Base-by-base conservation (phyloP, 306 rosid species). In the Dalbergia cultrata region DNA sequence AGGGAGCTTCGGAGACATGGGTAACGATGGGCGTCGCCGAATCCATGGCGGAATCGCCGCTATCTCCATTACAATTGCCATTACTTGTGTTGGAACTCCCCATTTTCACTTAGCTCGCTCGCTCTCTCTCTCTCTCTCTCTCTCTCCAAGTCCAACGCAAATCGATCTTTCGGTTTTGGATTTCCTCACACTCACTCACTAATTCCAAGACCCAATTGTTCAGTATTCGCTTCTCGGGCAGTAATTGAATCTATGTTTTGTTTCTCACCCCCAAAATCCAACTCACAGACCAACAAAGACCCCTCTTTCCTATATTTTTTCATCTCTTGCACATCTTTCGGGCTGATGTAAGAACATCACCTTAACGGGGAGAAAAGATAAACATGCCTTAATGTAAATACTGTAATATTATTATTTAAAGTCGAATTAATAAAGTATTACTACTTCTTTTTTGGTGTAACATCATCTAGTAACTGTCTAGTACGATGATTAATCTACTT, bases 41-140 rank as follows among this genome's bases (percentile, higher is more conserved):
- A 54, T 54, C 60, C 60, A n/a, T 17, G 60, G 60, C 86, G 35
- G 96, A 87, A 47, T 89, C 73, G 43, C 83, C 76, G 44, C 78
- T 33, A 41, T 18, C 82, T 17, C 52, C 83, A 50, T 17, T 54
- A n/a, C 60, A 22, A 18, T 17, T 54, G 7, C 60, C 5, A 6
- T 78, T 31, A 8, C 17, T 70, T 64, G 86, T 75, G 37, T 85
- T 84, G 37, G 92, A 84, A 86, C 49, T 86, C 61, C 85, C 90
- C 98, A 94, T 92, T 74, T 70, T 73, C 58, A 3, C 5, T 37
- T 2, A 26, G 31, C 31, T 59, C 16, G 68, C 19, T 58, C 60
- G 35, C 9, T 75, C 3, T 4, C 43, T 9, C 65, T 6, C 26
- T 73, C 9, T 75, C 3, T 4, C 43, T 9, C 65, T 6, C 26